phyloP scores from a whole-genome alignment of 768 basidiomycete genomes.

The Tylopilus balloui region DNA sequence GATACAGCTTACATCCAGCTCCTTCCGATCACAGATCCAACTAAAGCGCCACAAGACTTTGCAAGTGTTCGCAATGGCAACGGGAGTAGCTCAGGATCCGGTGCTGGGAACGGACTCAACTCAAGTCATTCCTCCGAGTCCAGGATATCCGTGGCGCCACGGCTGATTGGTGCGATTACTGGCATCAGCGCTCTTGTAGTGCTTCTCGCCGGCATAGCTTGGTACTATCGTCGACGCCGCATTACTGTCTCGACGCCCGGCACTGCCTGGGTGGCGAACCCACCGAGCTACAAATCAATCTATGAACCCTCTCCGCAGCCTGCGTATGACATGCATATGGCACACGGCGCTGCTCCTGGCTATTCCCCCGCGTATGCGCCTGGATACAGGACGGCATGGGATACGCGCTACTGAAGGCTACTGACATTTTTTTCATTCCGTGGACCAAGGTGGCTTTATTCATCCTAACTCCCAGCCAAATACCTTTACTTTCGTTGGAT shows the following conservation, averaged over 20 bases:
- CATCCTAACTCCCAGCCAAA: not conserved
- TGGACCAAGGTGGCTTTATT: not conserved
- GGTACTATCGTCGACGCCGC: conserved; percentile 11
- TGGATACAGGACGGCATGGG: conserved; percentile 25
- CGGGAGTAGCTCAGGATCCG: not conserved
- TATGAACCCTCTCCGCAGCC: conserved; percentile 27
- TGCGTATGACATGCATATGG: conserved; percentile 27
- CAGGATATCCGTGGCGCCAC: not conserved
- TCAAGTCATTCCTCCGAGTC: conserved; percentile 32
- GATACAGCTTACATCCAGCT: conserved; percentile 59
- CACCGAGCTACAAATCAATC: conserved; percentile 21
- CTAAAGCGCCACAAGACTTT: conserved; percentile 30
- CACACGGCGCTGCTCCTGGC: conserved; percentile 4
- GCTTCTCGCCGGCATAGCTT: not conserved
- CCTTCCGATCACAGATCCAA: conserved; percentile 50
- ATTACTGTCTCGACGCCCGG: conserved; percentile 1
- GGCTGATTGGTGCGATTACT: conserved; percentile 18
- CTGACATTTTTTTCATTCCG: not conserved
- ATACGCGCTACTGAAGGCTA: conserved; percentile 16
- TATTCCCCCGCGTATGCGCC: conserved; percentile 13
- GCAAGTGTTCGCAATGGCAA: conserved; percentile 6
- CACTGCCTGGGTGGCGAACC: conserved; percentile 4
- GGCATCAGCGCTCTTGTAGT: conserved; percentile 9
- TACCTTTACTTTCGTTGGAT: not conserved
- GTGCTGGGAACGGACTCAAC: conserved; percentile 39